Base-by-base conservation (phyloP, 2,329 filamentous ascomycete species). In the Talaromyces albobiverticillius region DNA sequence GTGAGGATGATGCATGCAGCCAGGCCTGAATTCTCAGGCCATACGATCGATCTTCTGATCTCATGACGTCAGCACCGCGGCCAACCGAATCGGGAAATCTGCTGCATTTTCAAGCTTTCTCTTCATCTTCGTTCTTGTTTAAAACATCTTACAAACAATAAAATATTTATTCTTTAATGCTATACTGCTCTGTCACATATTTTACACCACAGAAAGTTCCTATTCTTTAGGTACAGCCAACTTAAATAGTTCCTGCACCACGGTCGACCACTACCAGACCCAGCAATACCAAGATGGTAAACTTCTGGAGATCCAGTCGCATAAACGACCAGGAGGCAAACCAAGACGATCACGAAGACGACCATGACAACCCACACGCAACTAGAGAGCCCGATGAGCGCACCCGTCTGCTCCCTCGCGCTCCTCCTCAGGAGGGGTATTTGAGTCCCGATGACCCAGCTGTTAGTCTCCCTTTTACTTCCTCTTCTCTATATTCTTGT, bases 381-480 rank as follows among this genome's bases (percentile, higher is more conserved):
- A 23, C 32, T 23, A 55, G 62, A 46, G 78, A 84, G 54, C 76
- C 82, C 20, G 79, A 82, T 57, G 85, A 88, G 69, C 72, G 82
- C 57, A 84, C 83, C 36, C 81, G 88, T 26, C 78, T 95, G 61
- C 80, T 95, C 23, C 85, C 86, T 34, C 87, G 85, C 63, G 81
- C 84, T 54, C 74, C 23, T 22, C 49, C 83, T 41, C 82, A 88
- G 26, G 56, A 59, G 66, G 79, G 78, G 47, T 91, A 87, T 64
- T 76, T 92, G 52, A 88, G 87, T 63, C 88, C 88, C 11, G 87
- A 91, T 76, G 88, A 92, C 67, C 89, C 88, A 67, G 88, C 88
- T 60, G 89, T 95, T 71, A 71, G 51, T 25, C 20, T 31, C 18
- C 23, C n/a, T n/a, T n/a, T n/a, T 23, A 26, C 9, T 11, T 6